Evolutionary conservation across 148 eudicot species (phyloP).

Genomic region (Rhododendron mucronatum): DNA sequence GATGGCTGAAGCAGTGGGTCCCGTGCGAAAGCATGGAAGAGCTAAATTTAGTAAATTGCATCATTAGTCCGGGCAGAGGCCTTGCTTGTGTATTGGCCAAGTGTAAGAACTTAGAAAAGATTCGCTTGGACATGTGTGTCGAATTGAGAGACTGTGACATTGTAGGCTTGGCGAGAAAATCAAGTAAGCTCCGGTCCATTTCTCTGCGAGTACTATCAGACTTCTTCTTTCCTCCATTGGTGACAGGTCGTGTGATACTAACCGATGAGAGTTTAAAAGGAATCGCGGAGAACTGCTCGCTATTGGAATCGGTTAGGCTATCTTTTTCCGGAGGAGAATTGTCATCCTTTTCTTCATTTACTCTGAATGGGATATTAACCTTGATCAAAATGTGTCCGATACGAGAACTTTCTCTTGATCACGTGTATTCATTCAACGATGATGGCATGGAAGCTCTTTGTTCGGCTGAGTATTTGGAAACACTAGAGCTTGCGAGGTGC

Average conservation of each 20-base stretch:
- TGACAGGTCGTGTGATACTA: constrained; percentile 52
- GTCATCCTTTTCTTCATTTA: constrained; percentile 68
- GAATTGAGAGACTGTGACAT: constrained; percentile 78
- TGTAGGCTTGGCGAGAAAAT: constrained; percentile 49
- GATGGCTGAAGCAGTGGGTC: constrained; percentile 61
- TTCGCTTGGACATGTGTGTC: constrained; percentile 78
- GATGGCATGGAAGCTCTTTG: constrained; percentile 74
- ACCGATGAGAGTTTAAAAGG: constrained; percentile 75
- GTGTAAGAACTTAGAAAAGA: constrained; percentile 65
- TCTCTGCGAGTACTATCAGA: constrained; percentile 74
- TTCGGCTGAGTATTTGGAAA: constrained; percentile 44
- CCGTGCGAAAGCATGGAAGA: constrained; percentile 79
- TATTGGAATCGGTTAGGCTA: constrained; percentile 53
- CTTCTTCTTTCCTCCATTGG: constrained; percentile 54
- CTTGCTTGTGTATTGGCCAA: constrained; percentile 76
- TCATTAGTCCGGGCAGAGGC: constrained; percentile 80
- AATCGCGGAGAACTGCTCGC: constrained; percentile 55
- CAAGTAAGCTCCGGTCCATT: constrained; percentile 53
- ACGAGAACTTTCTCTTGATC: constrained; percentile 65
- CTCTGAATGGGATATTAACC: constrained; percentile 50
- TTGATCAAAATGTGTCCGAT: constrained; percentile 61
- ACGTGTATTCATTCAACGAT: constrained; percentile 62
- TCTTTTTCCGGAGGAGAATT: constrained; percentile 75
- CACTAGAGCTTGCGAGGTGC: constrained; percentile 71
- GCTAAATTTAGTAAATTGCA: constrained; percentile 63